Conservation (phyloP, 2,329 filamentous ascomycete genomes). For the Coniochaeta prunicola region DNA sequence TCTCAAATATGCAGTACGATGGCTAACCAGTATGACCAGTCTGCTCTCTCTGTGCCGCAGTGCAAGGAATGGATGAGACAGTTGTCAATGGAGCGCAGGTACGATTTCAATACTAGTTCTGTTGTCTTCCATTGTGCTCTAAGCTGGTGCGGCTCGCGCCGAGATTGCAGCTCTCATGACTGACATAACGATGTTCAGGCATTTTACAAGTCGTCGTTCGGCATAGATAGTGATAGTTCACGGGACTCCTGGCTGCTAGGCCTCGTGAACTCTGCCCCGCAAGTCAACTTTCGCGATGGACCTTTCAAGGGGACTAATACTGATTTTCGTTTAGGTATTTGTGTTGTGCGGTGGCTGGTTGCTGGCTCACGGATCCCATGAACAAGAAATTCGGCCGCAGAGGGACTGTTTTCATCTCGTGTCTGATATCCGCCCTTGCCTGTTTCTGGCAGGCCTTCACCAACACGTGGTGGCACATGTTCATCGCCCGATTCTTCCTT, state of each 20-base stretch:
- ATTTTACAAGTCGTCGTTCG: constrained; percentile 56
- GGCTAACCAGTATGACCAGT: constrained; percentile 20
- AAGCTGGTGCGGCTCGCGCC: no score
- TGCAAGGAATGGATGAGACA: constrained; percentile 62
- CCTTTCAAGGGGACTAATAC: no score
- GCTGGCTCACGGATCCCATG: constrained; percentile 67
- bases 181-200: constrained; percentile 54
- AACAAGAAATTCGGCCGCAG: constrained; percentile 64
- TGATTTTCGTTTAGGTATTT: no score
- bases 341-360: constrained; percentile 26
- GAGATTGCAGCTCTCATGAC: not conserved
- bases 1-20: not conserved
- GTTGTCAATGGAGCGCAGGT: not conserved
- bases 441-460: constrained; percentile 44
- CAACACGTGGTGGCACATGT: constrained; percentile 56
- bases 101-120: no score
- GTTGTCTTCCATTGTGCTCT: no score
- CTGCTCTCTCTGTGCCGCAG: constrained; percentile 61
- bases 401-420: constrained; percentile 62
- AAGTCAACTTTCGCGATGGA: no score
- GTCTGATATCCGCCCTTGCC: constrained; percentile 49
- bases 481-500: constrained; percentile 61
- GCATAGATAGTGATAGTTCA: constrained; percentile 45
- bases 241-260: constrained; percentile 51
- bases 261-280: constrained; percentile 51